Conservation (phyloP, 2,329 filamentous ascomycete species). For the Mycosphaerella sp. region DNA sequence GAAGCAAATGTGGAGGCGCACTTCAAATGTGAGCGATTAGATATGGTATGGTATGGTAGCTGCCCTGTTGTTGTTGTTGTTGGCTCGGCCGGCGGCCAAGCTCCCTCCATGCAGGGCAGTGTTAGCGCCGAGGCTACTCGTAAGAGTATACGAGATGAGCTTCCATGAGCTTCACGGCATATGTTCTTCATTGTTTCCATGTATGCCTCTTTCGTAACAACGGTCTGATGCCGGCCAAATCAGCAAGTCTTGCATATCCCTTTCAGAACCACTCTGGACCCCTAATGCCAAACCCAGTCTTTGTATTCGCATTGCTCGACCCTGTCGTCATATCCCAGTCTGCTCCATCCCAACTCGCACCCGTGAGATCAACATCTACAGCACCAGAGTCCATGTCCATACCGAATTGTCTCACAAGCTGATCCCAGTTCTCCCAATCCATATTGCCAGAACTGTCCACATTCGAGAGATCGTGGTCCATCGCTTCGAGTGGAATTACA, state of each 20-base stretch:
- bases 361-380: slow-evolving; percentile 1
- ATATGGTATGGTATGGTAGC: too few relatives aligned
- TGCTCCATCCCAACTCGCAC: slow-evolving; percentile 13
- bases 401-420: slow-evolving; percentile 44
- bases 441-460: slow-evolving; percentile 38
- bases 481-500: slow-evolving; percentile 26
- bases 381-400: slow-evolving; percentile 36
- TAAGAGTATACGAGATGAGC: neutral
- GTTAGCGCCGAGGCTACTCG: neutral
- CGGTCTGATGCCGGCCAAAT: neutral
- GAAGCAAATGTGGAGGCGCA: too few relatives aligned
- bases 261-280: slow-evolving; percentile 29
- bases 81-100: neutral
- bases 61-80: neutral
- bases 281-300: slow-evolving; percentile 28
- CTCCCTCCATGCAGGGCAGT: neutral
- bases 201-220: too few relatives aligned
- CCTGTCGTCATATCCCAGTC: slow-evolving; percentile 13
- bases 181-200: too few relatives aligned
- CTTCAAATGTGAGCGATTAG: too few relatives aligned
- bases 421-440: slow-evolving; percentile 47
- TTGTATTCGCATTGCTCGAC: slow-evolving; percentile 21
- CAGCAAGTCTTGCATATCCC: neutral
- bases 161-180: too few relatives aligned
- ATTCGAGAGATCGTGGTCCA: slow-evolving; percentile 21